Base-by-base conservation (phyloP, 2,329 filamentous ascomycete genomes). In the Purpureocillium lavendulum region DNA sequence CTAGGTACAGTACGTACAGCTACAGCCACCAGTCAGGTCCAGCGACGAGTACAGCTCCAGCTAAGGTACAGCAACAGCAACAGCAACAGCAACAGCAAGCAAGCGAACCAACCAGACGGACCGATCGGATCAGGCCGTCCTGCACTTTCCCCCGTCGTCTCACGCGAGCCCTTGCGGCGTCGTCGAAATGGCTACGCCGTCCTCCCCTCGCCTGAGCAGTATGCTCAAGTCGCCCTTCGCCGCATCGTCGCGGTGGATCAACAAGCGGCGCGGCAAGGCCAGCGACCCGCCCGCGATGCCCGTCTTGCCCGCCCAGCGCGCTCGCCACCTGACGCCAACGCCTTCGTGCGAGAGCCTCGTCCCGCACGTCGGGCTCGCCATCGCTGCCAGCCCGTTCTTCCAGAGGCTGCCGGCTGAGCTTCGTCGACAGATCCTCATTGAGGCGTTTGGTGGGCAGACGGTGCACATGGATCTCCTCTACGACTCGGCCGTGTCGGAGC, bases 381-480 rank as follows among this genome's bases (percentile, higher is more conserved):
- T 33, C 15, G 35, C 43, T 12, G 16, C 40, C 18, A 46, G 44
- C 33, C 10, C 33, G 29, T 57, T 63, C 41, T 56, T 61, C 40
- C 51, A 49, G 35, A 49, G 47, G 21, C 46, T 64, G 2, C 59
- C 60, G 8, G 43, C 53, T 8, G 59, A 63, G 44, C 51, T 64
- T 7, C 53, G 61, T 14, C 54, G 49, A 35, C 52, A 52, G 44
- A 53, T 62, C 35, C 38, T 54, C 12, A 32, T 42, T 3, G 44
- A 43, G 7, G 52, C 51, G 9, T 53, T 54, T 41, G 50, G 52
- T 18, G 38, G 44, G 4, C 45, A 38, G 7, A 49, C 42, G 7
- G 30, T 54, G 2, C 50, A 55, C 39, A 45, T 56, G 45, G 53
- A 54, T 39, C 41, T 55, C 24, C 32, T 28, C 18, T 35, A 28